These are phyloP conservation scores for Globisporangium sylvaticum DNA, from an alignment of 352 stramenopile species.

Conservation along the genomic window DNA sequence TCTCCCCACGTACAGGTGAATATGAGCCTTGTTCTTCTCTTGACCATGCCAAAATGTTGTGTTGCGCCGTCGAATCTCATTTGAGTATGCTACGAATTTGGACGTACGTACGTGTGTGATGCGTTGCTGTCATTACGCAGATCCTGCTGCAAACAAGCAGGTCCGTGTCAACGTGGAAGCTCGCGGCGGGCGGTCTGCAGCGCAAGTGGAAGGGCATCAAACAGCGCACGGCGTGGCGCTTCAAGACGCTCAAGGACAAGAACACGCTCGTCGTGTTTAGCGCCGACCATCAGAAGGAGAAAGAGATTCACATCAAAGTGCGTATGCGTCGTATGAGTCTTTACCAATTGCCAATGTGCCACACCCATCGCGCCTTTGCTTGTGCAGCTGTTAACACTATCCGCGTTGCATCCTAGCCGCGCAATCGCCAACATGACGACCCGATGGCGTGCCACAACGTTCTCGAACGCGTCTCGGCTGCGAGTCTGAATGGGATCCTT, in stretches of 20 bases:
- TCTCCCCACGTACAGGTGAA: not conserved
- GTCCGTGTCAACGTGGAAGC: conserved; percentile 61
- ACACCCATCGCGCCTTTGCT: too few species aligned
- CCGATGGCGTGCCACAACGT: conserved; percentile 77
- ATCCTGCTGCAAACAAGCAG: conserved; percentile 10
- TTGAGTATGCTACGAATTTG: not conserved
- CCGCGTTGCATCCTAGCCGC: conserved; percentile 19
- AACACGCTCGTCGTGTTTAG: conserved; percentile 73
- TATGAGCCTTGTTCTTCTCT: not conserved
- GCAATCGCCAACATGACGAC: conserved; percentile 50
- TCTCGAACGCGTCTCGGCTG: conserved; percentile 41
- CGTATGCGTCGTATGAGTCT: not conserved
- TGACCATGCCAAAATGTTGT: not conserved
- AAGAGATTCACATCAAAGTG: conserved; percentile 51
- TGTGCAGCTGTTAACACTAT: not conserved
- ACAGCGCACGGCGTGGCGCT: conserved; percentile 77
- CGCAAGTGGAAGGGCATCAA: conserved; percentile 82
- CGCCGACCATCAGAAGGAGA: conserved; percentile 67
- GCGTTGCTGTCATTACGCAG: not conserved
- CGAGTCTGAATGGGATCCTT: conserved; percentile 77
- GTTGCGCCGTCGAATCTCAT: not conserved
- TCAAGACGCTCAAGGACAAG: conserved; percentile 73
- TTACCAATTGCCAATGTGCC: not conserved
- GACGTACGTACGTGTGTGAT: not conserved
- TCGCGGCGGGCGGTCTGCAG: conserved; percentile 71